These are phyloP conservation scores for Pisolithus marmoratus DNA, from an alignment of 768 basidiomycete species.

Conservation along the genomic window DNA sequence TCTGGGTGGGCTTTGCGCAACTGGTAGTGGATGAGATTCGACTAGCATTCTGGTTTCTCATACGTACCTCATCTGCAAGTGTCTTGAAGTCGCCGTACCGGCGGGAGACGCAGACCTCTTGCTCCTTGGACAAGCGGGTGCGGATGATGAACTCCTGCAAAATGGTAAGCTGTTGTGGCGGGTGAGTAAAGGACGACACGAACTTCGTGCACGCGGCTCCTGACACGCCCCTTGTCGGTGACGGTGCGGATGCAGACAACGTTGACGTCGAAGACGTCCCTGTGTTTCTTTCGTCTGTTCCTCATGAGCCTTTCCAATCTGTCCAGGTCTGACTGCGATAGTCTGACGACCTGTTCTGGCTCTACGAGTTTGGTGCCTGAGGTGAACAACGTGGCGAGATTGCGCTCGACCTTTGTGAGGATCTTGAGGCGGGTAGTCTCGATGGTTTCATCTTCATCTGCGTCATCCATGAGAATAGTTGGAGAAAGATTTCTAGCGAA, in stretches of 20 bases:
- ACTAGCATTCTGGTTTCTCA: background rate
- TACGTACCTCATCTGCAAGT: conserved; percentile 71
- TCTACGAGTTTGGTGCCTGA: conserved; percentile 80
- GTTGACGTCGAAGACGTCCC: conserved; percentile 81
- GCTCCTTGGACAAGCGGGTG: conserved; percentile 65
- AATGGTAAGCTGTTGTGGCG: background rate
- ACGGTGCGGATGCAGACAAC: conserved; percentile 84
- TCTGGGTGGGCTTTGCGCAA: conserved; percentile 84
- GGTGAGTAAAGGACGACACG: conserved; percentile 20
- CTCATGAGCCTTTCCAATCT: conserved; percentile 68
- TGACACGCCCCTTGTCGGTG: conserved; percentile 75
- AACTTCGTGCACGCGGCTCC: conserved; percentile 86
- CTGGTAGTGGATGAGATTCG: conserved; percentile 35
- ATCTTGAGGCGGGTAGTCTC: conserved; percentile 62
- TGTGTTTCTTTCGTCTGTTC: conserved; percentile 50
- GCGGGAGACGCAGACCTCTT: conserved; percentile 83
- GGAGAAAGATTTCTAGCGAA: conserved; percentile 74
- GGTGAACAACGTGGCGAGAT: conserved; percentile 74
- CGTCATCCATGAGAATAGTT: conserved; percentile 52
- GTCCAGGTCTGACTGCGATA: conserved; percentile 80
- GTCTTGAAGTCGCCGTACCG: conserved; percentile 95
- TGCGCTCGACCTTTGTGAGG: conserved; percentile 76
- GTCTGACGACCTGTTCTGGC: conserved; percentile 83
- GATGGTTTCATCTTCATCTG: conserved; percentile 40
- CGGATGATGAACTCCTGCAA: conserved; percentile 90